Evolutionary conservation across 768 basidiomycete genomes (phyloP).

Genomic region (Piloderma croceum): DNA sequence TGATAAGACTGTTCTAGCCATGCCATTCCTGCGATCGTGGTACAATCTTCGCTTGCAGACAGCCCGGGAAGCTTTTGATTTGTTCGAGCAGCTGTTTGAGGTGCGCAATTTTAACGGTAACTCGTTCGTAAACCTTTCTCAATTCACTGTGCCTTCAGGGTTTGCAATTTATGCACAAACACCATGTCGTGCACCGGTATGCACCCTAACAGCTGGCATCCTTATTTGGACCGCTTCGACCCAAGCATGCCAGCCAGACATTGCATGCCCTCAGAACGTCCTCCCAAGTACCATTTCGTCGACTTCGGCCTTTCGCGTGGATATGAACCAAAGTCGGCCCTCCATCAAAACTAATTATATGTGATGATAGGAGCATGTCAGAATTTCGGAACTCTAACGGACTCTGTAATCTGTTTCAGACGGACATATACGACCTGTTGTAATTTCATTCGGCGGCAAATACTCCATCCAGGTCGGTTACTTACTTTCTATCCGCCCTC

Average conservation of each 20-base stretch:
- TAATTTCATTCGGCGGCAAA: constrained; percentile 26
- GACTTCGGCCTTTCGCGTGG: constrained; percentile 33
- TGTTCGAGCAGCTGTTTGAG: too few relatives aligned
- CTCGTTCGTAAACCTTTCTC: too few relatives aligned
- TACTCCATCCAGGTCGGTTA: constrained; percentile 22
- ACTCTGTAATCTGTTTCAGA: constrained; percentile 34
- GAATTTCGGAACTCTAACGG: constrained; percentile 25
- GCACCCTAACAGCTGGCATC: neutral
- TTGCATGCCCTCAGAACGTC: constrained; percentile 9
- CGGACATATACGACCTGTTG: constrained; percentile 42
- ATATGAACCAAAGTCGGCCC: constrained; percentile 19
- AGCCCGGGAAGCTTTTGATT: too few relatives aligned
- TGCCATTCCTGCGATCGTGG: too few relatives aligned
- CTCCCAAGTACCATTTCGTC: constrained; percentile 24
- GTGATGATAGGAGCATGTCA: constrained; percentile 39
- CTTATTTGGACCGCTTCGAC: constrained; percentile 4
- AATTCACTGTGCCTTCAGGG: too few relatives aligned
- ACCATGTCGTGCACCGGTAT: too few relatives aligned
- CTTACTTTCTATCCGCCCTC: neutral
- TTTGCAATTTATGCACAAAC: too few relatives aligned
- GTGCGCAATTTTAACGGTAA: too few relatives aligned
- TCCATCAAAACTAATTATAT: constrained; percentile 21
- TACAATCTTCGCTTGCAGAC: too few relatives aligned
- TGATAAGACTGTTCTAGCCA: too few relatives aligned
- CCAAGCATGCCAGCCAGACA: constrained; percentile 3